A percentile compares a stretch with the other conserved stretches of the same genome.
These are phyloP conservation scores for Dothistroma septosporum DNA, from an alignment of 2,329 filamentous ascomycete genomes.

Conservation along the genomic window DNA sequence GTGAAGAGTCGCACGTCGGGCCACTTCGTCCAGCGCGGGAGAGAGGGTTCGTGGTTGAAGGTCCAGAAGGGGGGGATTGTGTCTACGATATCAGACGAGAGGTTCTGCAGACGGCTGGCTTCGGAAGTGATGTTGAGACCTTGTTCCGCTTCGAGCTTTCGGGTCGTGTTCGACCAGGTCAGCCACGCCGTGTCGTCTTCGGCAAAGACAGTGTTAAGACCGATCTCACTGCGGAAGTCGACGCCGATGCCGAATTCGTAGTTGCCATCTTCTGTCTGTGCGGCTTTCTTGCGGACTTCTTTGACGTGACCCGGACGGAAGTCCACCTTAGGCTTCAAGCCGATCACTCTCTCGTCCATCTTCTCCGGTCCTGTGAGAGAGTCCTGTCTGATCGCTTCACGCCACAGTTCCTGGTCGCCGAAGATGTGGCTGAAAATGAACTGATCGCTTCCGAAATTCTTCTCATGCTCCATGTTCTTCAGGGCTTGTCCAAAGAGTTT, in stretches of 20 bases:
- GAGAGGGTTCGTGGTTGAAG: constrained; percentile 20
- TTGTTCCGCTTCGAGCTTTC: constrained; percentile 16
- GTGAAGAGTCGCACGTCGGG: constrained; percentile 24
- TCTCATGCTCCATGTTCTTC: constrained; percentile 25
- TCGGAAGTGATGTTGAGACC: constrained; percentile 7
- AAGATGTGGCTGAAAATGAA: constrained; percentile 33
- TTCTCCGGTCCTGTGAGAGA: constrained; percentile 1
- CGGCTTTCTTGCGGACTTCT: constrained; percentile 24
- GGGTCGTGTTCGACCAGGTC: constrained; percentile 15
- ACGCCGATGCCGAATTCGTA: constrained; percentile 33
- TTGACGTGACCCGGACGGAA: constrained; percentile 21
- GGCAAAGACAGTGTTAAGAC: constrained; percentile 26
- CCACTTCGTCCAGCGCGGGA: constrained; percentile 21
- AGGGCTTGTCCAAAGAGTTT: constrained; percentile 33
- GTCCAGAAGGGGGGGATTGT: constrained; percentile 24
- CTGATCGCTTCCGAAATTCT: constrained; percentile 36
- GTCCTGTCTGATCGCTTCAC: constrained; percentile 40
- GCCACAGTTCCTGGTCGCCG: constrained; percentile 32
- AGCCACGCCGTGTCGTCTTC: constrained; percentile 30
- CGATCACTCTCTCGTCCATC: constrained; percentile 7
- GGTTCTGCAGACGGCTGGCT: constrained; percentile 8
- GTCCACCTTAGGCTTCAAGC: constrained; percentile 11
- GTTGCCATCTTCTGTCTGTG: constrained; percentile 41
- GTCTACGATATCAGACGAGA: constrained; percentile 23
- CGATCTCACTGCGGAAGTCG: constrained; percentile 28